phyloP scores from a whole-genome alignment of 2,329 filamentous ascomycete species.

The Pyrenochaeta sp. region DNA sequence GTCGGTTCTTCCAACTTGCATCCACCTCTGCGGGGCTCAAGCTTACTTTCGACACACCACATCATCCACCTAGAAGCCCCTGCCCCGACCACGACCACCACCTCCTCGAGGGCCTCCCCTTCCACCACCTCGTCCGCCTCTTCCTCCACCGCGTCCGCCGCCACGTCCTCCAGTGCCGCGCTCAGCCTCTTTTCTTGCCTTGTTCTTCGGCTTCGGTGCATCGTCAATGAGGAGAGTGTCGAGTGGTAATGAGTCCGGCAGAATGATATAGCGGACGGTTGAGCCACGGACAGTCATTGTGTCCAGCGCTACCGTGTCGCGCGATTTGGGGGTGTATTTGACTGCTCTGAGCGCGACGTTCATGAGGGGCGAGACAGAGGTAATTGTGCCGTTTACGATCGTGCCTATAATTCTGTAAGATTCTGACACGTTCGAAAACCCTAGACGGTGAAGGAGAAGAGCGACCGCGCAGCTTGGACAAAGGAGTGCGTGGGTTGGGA shows the following conservation, averaged over 20 bases:
- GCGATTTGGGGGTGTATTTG: slow-evolving; percentile 92
- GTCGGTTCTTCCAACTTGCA: slow-evolving; percentile 3
- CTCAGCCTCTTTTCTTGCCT: slow-evolving; percentile 88
- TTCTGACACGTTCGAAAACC: not conserved
- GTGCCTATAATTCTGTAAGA: slow-evolving; percentile 68
- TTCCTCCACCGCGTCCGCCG: slow-evolving; percentile 54
- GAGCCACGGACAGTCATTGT: slow-evolving; percentile 97
- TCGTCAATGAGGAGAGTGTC: slow-evolving; percentile 97
- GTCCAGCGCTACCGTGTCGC: slow-evolving; percentile 87
- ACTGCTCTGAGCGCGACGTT: slow-evolving; percentile 95
- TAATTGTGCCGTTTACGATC: slow-evolving; percentile 95
- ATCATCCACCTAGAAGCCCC: slow-evolving; percentile 31
- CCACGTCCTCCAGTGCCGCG: slow-evolving; percentile 61
- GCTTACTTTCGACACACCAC: slow-evolving; percentile 8
- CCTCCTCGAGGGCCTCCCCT: slow-evolving; percentile 53
- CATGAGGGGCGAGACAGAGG: slow-evolving; percentile 97
- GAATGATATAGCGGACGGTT: slow-evolving; percentile 95
- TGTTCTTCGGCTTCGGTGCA: slow-evolving; percentile 98
- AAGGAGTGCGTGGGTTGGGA: not conserved
- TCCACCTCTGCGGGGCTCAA: not conserved
- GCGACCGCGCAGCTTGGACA: slow-evolving; percentile 4
- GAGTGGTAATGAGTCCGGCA: slow-evolving; percentile 92
- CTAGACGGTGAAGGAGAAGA: not conserved
- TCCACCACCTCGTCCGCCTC: slow-evolving; percentile 49
- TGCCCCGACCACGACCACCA: slow-evolving; percentile 53